Evolutionary conservation across 345 rosid genomes (phyloP).

Genomic region (Eucalyptus viminalis): DNA sequence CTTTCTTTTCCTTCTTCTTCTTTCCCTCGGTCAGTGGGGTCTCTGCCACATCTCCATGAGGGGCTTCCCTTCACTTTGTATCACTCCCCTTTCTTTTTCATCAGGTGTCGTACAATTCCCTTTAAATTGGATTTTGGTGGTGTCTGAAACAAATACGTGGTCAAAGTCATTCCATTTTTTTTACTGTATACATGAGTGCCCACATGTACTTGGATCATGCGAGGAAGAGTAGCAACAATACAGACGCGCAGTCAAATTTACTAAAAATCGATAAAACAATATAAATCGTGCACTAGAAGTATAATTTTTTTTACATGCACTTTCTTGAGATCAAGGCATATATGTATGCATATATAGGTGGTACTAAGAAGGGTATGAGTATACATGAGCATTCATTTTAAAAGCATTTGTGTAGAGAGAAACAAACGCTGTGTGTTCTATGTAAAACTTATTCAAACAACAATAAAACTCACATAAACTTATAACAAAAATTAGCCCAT

Average conservation of each 20-base stretch:
- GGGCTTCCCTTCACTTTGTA: conserved; percentile 25
- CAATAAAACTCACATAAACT: not conserved
- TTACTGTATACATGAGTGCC: conserved; percentile 1
- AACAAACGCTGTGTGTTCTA: not conserved
- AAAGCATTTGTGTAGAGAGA: not conserved
- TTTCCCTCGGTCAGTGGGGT: conserved; percentile 21
- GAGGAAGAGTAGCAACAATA: not conserved
- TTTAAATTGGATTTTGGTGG: not conserved
- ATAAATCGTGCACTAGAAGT: not conserved
- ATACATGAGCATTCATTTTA: not conserved
- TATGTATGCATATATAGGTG: not conserved
- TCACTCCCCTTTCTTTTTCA: not conserved
- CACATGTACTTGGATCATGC: not conserved
- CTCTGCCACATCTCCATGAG: conserved; percentile 6
- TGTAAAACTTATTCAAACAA: not conserved
- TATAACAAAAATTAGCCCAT: not conserved
- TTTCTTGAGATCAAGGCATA: not conserved
- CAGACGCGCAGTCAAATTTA: not conserved
- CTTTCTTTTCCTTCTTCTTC: not conserved
- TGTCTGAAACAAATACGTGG: not conserved
- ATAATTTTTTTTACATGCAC: not conserved
- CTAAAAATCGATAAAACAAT: not conserved
- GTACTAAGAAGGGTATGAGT: not conserved
- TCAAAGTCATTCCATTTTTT: conserved; percentile 20
- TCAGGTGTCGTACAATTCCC: conserved; percentile 3